These are phyloP conservation scores for Ilyonectria destructans DNA, from an alignment of 2,329 filamentous ascomycete genomes.

Conservation along the genomic window DNA sequence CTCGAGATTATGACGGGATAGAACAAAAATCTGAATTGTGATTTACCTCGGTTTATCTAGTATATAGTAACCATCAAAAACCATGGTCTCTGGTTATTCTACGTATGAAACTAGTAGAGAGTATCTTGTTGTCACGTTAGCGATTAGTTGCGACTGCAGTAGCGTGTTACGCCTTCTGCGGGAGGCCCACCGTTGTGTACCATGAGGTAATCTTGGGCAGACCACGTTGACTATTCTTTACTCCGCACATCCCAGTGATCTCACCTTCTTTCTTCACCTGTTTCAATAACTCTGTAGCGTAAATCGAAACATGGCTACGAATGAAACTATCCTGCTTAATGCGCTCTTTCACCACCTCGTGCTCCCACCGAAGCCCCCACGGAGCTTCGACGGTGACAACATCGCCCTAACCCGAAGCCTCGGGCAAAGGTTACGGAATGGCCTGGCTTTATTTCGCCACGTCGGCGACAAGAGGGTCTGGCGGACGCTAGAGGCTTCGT, in stretches of 20 bases:
- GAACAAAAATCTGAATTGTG: no score
- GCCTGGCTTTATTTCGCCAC: constrained; percentile 12
- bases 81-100: no score
- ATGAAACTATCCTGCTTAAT: constrained; percentile 15
- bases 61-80: no score
- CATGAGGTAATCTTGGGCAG: background rate
- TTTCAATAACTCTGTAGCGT: background rate
- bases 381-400: constrained; percentile 21
- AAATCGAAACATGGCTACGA: constrained; percentile 9
- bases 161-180: background rate
- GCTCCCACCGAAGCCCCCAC: constrained; percentile 42
- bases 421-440: constrained; percentile 26
- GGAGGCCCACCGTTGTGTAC: background rate
- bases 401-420: constrained; percentile 21
- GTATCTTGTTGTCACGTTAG: background rate
- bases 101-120: no score
- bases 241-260: background rate
- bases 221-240: background rate
- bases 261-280: background rate
- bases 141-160: background rate
- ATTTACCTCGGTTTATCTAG: no score
- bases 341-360: constrained; percentile 45
- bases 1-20: no score
- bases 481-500: constrained; percentile 19
- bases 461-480: background rate